A percentile compares a stretch with the other conserved stretches of the same genome.
Evolutionary conservation across 768 basidiomycete species (phyloP).

Genomic region (Strobilomyces dryophilus): DNA sequence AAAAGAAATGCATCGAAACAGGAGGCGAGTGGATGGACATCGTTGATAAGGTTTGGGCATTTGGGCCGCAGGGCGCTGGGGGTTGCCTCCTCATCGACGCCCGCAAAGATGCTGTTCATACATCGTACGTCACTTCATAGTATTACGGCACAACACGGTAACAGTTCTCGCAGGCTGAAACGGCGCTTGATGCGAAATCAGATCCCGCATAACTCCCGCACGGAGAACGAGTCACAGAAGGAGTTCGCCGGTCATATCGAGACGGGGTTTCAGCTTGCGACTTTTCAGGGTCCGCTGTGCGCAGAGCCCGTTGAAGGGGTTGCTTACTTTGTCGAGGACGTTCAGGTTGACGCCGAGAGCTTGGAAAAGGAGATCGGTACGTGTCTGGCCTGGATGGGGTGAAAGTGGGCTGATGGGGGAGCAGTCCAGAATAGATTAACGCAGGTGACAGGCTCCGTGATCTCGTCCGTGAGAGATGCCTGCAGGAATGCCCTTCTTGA

Average conservation of each 20-base stretch:
- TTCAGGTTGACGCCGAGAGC: slow-evolving; percentile 57
- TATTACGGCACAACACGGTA: slow-evolving; percentile 3
- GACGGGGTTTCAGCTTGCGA: slow-evolving; percentile 92
- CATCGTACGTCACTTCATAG: slow-evolving; percentile 49
- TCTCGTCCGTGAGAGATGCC: slow-evolving; percentile 84
- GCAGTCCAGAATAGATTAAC: slow-evolving; percentile 75
- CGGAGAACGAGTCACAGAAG: slow-evolving; percentile 34
- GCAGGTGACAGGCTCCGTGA: slow-evolving; percentile 86
- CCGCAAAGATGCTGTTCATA: slow-evolving; percentile 40
- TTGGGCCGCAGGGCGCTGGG: slow-evolving; percentile 86
- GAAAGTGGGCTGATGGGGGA: slow-evolving; percentile 9
- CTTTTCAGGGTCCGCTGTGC: slow-evolving; percentile 92
- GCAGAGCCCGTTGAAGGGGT: slow-evolving; percentile 93
- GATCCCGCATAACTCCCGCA: slow-evolving; percentile 27
- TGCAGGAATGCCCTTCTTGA: slow-evolving; percentile 88
- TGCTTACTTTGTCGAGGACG: slow-evolving; percentile 81
- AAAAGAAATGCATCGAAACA: slow-evolving; percentile 56
- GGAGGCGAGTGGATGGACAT: slow-evolving; percentile 79
- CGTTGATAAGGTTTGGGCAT: slow-evolving; percentile 76
- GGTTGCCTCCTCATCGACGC: slow-evolving; percentile 83
- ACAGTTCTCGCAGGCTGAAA: slow-evolving; percentile 41
- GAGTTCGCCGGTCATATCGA: slow-evolving; percentile 76
- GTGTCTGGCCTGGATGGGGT: slow-evolving; percentile 19
- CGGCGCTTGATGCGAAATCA: slow-evolving; percentile 41
- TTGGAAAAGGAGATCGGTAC: slow-evolving; percentile 65